A percentile compares a stretch with the other conserved stretches of the same genome.
phyloP scores from a whole-genome alignment of 495 filamentous ascomycete genomes.

The Choiromyces venosus region DNA sequence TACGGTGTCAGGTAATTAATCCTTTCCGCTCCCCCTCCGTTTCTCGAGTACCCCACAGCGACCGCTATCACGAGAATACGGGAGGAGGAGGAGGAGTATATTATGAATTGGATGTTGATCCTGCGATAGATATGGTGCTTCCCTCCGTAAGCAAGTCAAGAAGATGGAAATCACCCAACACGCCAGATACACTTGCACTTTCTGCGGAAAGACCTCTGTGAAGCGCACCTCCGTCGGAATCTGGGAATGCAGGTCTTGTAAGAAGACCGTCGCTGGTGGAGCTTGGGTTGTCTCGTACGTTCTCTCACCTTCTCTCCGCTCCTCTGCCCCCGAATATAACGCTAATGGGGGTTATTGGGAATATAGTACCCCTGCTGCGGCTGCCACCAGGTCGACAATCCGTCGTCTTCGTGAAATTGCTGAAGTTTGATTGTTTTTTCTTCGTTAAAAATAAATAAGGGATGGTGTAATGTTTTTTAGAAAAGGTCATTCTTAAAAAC shows the following conservation, averaged over 20 bases:
- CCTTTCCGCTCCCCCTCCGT: slow-evolving; percentile 7
- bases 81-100: slow-evolving; percentile 4
- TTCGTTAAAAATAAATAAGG: neutral
- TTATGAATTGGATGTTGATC: slow-evolving; percentile 13
- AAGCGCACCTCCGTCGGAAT: slow-evolving; percentile 90
- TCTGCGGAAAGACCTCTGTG: slow-evolving; percentile 93
- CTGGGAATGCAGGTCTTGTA: slow-evolving; percentile 90
- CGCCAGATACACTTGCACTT: slow-evolving; percentile 86
- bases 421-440: slow-evolving; percentile 68
- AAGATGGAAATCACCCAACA: slow-evolving; percentile 99
- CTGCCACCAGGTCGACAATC: slow-evolving; percentile 94
- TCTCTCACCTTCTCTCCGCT: neutral
- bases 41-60: neutral
- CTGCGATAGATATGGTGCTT: slow-evolving; percentile 82
- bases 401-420: slow-evolving; percentile 95
- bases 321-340: neutral
- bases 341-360: slow-evolving; percentile 29
- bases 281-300: slow-evolving; percentile 96
- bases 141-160: slow-evolving; percentile 99
- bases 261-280: slow-evolving; percentile 92
- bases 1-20: slow-evolving; percentile 60
- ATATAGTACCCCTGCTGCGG: slow-evolving; percentile 84
- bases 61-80: slow-evolving; percentile 8
- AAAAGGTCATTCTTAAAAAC: neutral
- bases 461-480: neutral